phyloP scores from a whole-genome alignment of 345 rosid genomes.

The Noccaea bulbosa region DNA sequence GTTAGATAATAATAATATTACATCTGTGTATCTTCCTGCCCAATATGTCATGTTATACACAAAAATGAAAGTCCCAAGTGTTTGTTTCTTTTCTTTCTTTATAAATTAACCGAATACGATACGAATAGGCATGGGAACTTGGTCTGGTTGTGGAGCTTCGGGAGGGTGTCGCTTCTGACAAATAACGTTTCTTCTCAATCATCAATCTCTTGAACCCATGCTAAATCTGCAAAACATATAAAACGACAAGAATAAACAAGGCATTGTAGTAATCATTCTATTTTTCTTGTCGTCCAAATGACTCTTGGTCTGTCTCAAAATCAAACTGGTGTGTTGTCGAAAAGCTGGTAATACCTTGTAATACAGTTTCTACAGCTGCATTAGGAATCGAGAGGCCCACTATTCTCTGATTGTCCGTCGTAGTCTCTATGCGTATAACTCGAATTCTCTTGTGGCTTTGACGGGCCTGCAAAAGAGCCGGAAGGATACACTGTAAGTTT shows the following conservation, averaged over 20 bases:
- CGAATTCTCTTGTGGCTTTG: constrained; percentile 86
- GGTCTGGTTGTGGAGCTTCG: constrained; percentile 3
- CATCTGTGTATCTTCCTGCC: constrained; percentile 34
- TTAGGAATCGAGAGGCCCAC: constrained; percentile 94
- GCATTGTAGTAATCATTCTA: not conserved
- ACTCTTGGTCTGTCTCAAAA: not conserved
- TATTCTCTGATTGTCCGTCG: constrained; percentile 70
- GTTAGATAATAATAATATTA: constrained; percentile 41
- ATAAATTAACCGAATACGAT: constrained; percentile 26
- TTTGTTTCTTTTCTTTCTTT: not conserved
- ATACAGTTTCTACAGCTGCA: constrained; percentile 88
- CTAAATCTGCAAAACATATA: constrained; percentile 64
- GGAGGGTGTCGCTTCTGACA: constrained; percentile 19
- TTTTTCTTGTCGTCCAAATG: constrained; percentile 15
- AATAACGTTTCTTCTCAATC: constrained; percentile 48
- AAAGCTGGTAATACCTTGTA: constrained; percentile 64
- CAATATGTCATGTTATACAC: constrained; percentile 41
- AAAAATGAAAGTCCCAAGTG: constrained; percentile 34
- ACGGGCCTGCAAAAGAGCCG: constrained; percentile 60
- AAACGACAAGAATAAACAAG: constrained; percentile 3
- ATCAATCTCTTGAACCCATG: constrained; percentile 93
- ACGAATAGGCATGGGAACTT: constrained; percentile 30
- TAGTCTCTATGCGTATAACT: constrained; percentile 88
- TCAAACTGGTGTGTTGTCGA: not conserved
- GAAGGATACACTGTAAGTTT: constrained; percentile 4